Conservation (phyloP, 805 yeast genomes). For the Lipomyces chichibuensis region DNA sequence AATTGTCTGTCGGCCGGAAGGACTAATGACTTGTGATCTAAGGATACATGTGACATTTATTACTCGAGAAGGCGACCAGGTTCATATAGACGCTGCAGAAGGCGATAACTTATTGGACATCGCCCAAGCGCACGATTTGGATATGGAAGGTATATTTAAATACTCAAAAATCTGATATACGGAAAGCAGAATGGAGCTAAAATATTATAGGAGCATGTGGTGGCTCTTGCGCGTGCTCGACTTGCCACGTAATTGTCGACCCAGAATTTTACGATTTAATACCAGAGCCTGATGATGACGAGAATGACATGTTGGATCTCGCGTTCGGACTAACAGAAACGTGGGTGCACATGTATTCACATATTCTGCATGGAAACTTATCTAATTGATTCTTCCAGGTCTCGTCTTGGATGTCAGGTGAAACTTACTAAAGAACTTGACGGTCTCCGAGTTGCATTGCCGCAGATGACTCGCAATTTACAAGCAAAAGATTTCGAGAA, state of each 20-base stretch:
- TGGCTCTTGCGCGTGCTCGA: slow-evolving; percentile 98
- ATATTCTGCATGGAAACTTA: background rate
- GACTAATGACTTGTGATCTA: slow-evolving; percentile 4
- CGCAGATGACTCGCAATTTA: slow-evolving; percentile 95
- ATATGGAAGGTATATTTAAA: slow-evolving; percentile 71
- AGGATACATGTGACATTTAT: slow-evolving; percentile 77
- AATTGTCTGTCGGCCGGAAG: background rate
- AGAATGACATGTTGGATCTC: slow-evolving; percentile 95
- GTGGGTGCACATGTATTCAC: slow-evolving; percentile 10
- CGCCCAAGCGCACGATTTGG: slow-evolving; percentile 90
- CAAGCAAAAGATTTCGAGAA: slow-evolving; percentile 72
- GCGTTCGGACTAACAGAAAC: slow-evolving; percentile 98
- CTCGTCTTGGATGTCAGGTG: slow-evolving; percentile 93
- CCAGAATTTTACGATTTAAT: slow-evolving; percentile 89
- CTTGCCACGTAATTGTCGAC: slow-evolving; percentile 95
- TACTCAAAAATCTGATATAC: background rate
- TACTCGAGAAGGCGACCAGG: slow-evolving; percentile 86
- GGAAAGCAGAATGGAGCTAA: background rate
- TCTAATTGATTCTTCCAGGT: slow-evolving; percentile 39
- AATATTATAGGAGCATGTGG: slow-evolving; percentile 77
- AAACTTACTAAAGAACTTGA: slow-evolving; percentile 86
- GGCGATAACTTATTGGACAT: slow-evolving; percentile 92
- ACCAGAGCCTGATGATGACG: slow-evolving; percentile 97
- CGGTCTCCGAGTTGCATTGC: slow-evolving; percentile 92
- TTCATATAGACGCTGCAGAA: slow-evolving; percentile 80